phyloP scores from a whole-genome alignment of 768 basidiomycete genomes.

The Pholiota molesta region DNA sequence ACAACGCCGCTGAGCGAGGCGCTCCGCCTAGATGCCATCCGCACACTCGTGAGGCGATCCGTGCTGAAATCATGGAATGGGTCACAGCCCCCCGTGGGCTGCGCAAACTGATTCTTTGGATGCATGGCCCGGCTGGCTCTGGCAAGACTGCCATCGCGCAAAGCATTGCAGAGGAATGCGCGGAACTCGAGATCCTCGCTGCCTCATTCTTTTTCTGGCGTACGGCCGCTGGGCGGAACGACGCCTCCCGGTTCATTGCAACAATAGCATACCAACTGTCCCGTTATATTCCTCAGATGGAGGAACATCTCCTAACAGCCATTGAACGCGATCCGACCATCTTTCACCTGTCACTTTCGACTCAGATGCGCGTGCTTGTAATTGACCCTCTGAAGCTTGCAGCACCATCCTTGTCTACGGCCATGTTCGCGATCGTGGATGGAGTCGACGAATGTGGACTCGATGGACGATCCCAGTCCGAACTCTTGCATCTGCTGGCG shows the following conservation, averaged over 20 bases:
- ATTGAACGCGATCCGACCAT: neutral
- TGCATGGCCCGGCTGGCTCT: neutral
- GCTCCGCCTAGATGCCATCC: neutral
- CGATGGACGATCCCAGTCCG: too few species aligned
- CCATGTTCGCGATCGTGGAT: too few species aligned
- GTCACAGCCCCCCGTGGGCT: neutral
- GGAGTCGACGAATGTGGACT: too few species aligned
- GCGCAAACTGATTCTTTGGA: neutral
- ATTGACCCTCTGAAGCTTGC: too few species aligned
- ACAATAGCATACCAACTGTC: neutral
- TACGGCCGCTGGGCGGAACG: neutral
- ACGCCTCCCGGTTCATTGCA: neutral
- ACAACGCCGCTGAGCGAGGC: neutral
- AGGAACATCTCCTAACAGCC: neutral
- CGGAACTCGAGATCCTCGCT: neutral
- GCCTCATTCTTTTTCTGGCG: slow-evolving; percentile 1
- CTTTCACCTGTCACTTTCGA: neutral
- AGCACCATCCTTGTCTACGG: too few species aligned
- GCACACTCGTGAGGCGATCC: neutral
- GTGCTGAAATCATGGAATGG: neutral
- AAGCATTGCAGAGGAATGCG: neutral
- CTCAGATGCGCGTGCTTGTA: too few species aligned
- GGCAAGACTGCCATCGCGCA: neutral
- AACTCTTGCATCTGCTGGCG: too few species aligned
- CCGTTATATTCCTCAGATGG: neutral